These are phyloP conservation scores for Solanum hybrid DNA, from an alignment of 305 asterid genomes.

Conservation along the genomic window DNA sequence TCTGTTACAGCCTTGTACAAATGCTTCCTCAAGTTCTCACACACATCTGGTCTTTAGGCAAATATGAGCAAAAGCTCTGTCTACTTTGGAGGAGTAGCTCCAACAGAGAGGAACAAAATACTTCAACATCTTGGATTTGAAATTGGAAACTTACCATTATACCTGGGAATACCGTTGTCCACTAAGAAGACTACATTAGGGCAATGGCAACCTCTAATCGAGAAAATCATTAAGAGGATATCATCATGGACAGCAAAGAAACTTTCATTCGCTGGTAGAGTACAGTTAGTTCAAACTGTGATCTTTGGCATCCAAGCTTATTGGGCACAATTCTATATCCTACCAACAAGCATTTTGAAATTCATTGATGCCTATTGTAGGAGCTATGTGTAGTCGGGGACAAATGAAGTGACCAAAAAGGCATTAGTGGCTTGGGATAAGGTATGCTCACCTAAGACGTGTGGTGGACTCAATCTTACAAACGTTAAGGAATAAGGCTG, in stretches of 20 bases:
- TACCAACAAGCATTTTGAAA: neutral
- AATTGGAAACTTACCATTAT: neutral
- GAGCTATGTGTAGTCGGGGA: neutral
- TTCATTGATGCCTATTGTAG: neutral
- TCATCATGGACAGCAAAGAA: neutral
- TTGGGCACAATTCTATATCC: neutral
- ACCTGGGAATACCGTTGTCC: neutral
- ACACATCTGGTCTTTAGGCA: neutral
- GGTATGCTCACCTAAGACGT: neutral
- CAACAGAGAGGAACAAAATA: neutral
- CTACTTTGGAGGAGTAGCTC: neutral
- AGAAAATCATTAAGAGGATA: neutral
- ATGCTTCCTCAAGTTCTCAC: neutral
- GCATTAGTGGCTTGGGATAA: neutral
- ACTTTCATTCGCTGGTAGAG: neutral
- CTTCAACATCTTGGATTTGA: neutral
- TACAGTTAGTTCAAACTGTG: neutral
- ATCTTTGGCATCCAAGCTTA: neutral
- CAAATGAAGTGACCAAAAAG: neutral
- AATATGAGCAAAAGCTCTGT: neutral
- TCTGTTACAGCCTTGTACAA: neutral
- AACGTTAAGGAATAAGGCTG: neutral
- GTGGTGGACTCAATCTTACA: neutral
- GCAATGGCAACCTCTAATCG: neutral
- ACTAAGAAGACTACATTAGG: neutral